Percentiles rank a stretch among this genome's conserved stretches.
Conservation (phyloP, 768 basidiomycete species). For the Boletus patriciae region DNA sequence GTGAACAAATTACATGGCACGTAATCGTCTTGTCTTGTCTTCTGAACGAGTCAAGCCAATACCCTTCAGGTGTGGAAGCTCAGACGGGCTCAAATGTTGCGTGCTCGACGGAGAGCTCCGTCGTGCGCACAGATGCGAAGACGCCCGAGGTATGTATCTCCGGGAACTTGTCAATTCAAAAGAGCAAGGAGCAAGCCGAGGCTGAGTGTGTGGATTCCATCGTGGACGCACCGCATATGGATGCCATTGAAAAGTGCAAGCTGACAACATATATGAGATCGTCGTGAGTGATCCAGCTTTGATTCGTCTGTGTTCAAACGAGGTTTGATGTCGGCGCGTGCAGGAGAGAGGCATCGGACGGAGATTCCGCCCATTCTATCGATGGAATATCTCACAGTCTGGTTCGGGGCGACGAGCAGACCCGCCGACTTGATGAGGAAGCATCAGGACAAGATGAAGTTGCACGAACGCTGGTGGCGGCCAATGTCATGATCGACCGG, state of each 20-base stretch:
- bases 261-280: not conserved
- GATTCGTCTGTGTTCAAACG: not conserved
- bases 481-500: not conserved
- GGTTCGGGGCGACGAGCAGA: not conserved
- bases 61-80: not conserved
- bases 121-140: not conserved
- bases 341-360: not conserved
- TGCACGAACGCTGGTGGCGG: not conserved
- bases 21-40: not conserved
- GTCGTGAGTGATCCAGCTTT: conserved; percentile 1
- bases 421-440: not conserved
- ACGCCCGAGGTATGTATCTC: not conserved
- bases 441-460: not conserved
- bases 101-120: not conserved
- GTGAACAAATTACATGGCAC: not conserved
- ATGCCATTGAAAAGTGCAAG: not conserved
- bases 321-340: not conserved
- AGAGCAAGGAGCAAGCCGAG: not conserved
- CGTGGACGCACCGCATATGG: not conserved
- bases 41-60: not conserved
- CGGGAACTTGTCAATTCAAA: not conserved
- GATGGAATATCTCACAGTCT: not conserved
- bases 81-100: not conserved
- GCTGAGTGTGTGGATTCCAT: not conserved
- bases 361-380: not conserved